These are phyloP conservation scores for Penicillium turbatum DNA, from an alignment of 495 filamentous ascomycete species.

Conservation along the genomic window DNA sequence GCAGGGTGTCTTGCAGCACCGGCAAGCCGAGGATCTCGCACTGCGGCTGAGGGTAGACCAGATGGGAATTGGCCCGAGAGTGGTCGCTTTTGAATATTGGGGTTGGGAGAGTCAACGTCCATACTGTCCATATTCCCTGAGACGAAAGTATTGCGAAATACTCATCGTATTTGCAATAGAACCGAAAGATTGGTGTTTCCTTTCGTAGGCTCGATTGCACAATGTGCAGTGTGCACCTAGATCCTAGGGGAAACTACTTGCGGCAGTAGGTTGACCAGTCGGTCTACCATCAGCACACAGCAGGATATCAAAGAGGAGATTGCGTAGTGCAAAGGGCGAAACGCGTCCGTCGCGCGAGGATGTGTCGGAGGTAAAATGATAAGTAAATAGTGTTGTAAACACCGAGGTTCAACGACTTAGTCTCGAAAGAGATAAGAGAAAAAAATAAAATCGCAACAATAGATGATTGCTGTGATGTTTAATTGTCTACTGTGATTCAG, in stretches of 20 bases:
- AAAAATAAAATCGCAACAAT: too few relatives aligned
- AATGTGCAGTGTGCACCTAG: neutral
- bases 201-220: neutral
- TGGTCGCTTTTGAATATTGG: neutral
- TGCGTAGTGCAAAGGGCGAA: neutral
- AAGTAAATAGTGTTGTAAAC: neutral
- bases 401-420: neutral
- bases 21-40: conserved; percentile 3
- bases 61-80: neutral
- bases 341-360: too few relatives aligned
- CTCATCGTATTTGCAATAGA: neutral
- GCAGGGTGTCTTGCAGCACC: neutral
- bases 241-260: neutral
- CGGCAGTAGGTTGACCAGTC: neutral
- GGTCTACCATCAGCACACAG: neutral
- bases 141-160: neutral
- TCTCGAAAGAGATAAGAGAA: neutral
- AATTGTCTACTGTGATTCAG: too few relatives aligned
- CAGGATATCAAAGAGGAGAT: neutral
- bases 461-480: too few relatives aligned
- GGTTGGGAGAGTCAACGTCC: neutral
- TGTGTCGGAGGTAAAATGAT: neutral
- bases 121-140: neutral
- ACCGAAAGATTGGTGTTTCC: neutral
- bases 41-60: neutral